Evolutionary conservation across 2,329 filamentous ascomycete genomes (phyloP).

Genomic region (Trichoderma atrobrunneum): DNA sequence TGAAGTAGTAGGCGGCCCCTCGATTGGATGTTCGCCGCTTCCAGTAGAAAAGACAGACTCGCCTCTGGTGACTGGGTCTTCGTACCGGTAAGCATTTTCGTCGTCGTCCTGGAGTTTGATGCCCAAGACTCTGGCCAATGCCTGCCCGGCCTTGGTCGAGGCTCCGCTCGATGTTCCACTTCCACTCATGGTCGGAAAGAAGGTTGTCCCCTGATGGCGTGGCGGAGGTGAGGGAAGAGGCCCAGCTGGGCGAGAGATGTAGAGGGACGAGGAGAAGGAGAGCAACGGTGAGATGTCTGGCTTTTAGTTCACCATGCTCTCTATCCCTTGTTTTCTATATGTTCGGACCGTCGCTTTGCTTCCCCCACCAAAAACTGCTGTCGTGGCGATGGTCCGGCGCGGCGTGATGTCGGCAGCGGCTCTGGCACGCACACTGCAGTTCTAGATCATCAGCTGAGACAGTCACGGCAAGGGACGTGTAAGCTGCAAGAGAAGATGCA

Average conservation of each 20-base stretch:
- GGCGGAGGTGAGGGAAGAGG: not conserved
- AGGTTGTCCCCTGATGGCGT: not conserved
- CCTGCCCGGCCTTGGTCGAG: conserved; percentile 62
- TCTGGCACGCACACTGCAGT: not conserved
- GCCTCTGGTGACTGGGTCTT: conserved; percentile 66
- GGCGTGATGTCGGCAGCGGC: not conserved
- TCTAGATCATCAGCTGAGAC: conserved; percentile 7
- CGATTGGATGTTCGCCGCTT: conserved; percentile 75
- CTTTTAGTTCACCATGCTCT: conserved; percentile 2
- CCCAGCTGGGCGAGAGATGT: not conserved
- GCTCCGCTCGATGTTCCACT: conserved; percentile 30
- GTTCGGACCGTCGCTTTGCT: conserved; percentile 1
- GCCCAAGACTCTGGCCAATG: conserved; percentile 73
- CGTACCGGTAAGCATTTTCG: conserved; percentile 29
- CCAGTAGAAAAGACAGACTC: conserved; percentile 75
- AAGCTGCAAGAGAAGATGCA: not conserved
- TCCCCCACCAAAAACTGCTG: not conserved
- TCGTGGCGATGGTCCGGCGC: not conserved
- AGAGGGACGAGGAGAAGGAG: not conserved
- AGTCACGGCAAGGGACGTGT: not conserved
- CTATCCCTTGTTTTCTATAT: not conserved
- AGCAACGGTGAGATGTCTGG: not conserved
- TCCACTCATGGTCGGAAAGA: conserved; percentile 33
- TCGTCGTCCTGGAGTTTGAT: conserved; percentile 70
- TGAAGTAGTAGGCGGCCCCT: conserved; percentile 70